Evolutionary conservation across 2,329 filamentous ascomycete species (phyloP).

Genomic region (Aspergillus hortae): DNA sequence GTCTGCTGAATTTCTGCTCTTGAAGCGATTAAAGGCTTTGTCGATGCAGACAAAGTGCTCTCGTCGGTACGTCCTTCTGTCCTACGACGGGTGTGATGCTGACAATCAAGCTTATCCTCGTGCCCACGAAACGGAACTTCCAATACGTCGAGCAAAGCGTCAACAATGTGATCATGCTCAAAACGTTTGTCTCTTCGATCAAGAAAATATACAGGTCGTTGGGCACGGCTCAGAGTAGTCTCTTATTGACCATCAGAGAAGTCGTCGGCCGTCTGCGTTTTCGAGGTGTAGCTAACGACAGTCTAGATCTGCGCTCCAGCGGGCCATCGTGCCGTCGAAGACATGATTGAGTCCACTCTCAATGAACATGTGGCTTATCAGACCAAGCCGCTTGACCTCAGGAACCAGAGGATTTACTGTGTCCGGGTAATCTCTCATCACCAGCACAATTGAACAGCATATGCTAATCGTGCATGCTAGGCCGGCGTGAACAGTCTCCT

Average conservation of each 20-base stretch:
- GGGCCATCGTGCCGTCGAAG: slow-evolving; percentile 58
- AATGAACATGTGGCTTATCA: slow-evolving; percentile 79
- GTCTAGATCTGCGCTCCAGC: slow-evolving; percentile 60
- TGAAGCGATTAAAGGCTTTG: slow-evolving; percentile 67
- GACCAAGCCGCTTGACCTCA: slow-evolving; percentile 73
- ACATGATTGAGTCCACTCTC: slow-evolving; percentile 65
- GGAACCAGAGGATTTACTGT: slow-evolving; percentile 87
- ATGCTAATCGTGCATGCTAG: slow-evolving; percentile 37
- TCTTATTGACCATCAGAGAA: slow-evolving; percentile 66
- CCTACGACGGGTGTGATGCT: slow-evolving; percentile 5
- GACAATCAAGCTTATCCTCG: slow-evolving; percentile 64
- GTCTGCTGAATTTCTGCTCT: neutral
- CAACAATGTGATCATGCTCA: slow-evolving; percentile 82
- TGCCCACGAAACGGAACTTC: slow-evolving; percentile 64
- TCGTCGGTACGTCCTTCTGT: slow-evolving; percentile 56
- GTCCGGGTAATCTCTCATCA: slow-evolving; percentile 59
- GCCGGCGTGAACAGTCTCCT: slow-evolving; percentile 80
- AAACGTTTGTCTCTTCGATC: slow-evolving; percentile 71
- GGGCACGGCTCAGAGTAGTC: slow-evolving; percentile 57
- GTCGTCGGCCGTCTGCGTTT: slow-evolving; percentile 26
- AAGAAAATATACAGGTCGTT: slow-evolving; percentile 66
- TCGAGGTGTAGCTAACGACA: slow-evolving; percentile 6
- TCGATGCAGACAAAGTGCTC: slow-evolving; percentile 76
- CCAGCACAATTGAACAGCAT: neutral
- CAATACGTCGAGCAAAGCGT: slow-evolving; percentile 73